Percentiles rank a stretch among this genome's conserved stretches.
phyloP scores from a whole-genome alignment of 2,329 filamentous ascomycete species.

The Aspergillus sp. region DNA sequence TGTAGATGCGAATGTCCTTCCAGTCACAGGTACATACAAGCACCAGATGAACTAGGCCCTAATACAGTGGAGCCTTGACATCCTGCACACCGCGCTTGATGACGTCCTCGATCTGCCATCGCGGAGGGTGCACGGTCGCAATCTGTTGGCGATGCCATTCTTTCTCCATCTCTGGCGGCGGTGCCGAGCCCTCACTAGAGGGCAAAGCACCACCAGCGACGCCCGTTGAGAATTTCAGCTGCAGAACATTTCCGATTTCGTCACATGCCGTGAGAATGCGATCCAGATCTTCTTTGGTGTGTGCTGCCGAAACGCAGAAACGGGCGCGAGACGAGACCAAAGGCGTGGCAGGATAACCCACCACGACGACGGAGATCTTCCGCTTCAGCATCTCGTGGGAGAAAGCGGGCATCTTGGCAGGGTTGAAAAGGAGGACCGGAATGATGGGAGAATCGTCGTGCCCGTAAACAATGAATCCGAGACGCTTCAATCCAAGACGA shows the following conservation, averaged over 20 bases:
- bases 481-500: slow-evolving; percentile 92
- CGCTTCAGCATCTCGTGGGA: slow-evolving; percentile 98
- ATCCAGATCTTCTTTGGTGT: slow-evolving; percentile 98
- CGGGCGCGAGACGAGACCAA: slow-evolving; percentile 91
- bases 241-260: slow-evolving; percentile 85
- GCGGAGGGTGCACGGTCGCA: slow-evolving; percentile 62
- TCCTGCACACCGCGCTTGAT: slow-evolving; percentile 72
- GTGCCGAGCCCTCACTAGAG: slow-evolving; percentile 66
- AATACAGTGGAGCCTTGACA: slow-evolving; percentile 70
- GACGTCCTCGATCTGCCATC: slow-evolving; percentile 77
- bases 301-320: slow-evolving; percentile 92
- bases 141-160: slow-evolving; percentile 58
- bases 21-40: slow-evolving; percentile 9
- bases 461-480: slow-evolving; percentile 94
- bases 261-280: slow-evolving; percentile 85
- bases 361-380: slow-evolving; percentile 96
- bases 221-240: slow-evolving; percentile 96
- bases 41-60: slow-evolving; percentile 27
- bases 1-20: slow-evolving; percentile 5
- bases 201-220: slow-evolving; percentile 84
- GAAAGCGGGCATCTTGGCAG: slow-evolving; percentile 98
- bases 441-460: slow-evolving; percentile 98
- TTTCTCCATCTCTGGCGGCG: slow-evolving; percentile 65
- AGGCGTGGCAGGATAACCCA: slow-evolving; percentile 94
- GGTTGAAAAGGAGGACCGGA: slow-evolving; percentile 90